Evolutionary conservation across 805 yeast genomes (phyloP).

Genomic region (Wickerhamiella parazyma): DNA sequence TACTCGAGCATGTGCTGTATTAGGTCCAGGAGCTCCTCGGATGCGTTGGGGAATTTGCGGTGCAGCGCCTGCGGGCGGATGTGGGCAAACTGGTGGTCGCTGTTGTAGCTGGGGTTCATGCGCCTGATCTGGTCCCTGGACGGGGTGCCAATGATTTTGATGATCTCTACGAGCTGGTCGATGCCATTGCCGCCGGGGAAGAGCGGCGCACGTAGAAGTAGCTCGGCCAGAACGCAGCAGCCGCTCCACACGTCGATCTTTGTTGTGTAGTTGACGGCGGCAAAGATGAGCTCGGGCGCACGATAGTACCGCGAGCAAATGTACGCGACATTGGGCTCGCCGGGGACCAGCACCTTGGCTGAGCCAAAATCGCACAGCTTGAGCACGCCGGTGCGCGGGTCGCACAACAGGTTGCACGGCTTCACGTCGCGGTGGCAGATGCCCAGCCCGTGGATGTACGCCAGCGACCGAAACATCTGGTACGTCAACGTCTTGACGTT

Average conservation of each 20-base stretch:
- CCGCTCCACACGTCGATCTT: conserved; percentile 97
- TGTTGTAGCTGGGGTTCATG: conserved; percentile 92
- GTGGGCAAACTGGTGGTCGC: conserved; percentile 81
- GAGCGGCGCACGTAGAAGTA: conserved; percentile 86
- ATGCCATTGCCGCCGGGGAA: conserved; percentile 98
- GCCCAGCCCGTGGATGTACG: conserved; percentile 55
- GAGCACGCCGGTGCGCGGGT: conserved; percentile 70
- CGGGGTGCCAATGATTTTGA: conserved; percentile 92
- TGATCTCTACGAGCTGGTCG: conserved; percentile 92
- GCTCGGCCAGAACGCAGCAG: conserved; percentile 96
- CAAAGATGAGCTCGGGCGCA: conserved; percentile 95
- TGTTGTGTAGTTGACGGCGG: conserved; percentile 91
- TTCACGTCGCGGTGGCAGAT: conserved; percentile 89
- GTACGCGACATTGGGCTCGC: conserved; percentile 89
- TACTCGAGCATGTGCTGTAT: conserved; percentile 71
- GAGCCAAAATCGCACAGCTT: conserved; percentile 95
- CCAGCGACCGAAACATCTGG: conserved; percentile 63
- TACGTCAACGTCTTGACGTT: conserved; percentile 83
- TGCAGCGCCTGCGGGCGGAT: conserved; percentile 39
- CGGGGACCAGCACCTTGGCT: conserved; percentile 79
- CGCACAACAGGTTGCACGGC: conserved; percentile 78
- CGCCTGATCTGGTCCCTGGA: conserved; percentile 78
- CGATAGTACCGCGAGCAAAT: conserved; percentile 94
- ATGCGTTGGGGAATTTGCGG: conserved; percentile 61
- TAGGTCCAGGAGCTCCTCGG: conserved; percentile 76